These are phyloP conservation scores for Candida cerambycidarum DNA, from an alignment of 805 yeast genomes.

Conservation along the genomic window DNA sequence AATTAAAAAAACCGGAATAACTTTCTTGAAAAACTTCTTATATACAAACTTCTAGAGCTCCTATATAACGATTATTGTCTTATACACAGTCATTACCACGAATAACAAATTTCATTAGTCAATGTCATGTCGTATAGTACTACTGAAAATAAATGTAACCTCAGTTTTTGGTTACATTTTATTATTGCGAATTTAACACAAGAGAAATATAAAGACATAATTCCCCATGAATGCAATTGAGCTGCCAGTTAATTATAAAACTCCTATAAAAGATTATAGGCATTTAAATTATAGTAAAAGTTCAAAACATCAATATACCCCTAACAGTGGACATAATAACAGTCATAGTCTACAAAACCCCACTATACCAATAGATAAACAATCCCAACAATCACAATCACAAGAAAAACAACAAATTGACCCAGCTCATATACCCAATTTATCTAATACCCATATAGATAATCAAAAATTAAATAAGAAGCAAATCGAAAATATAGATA, in stretches of 20 bases:
- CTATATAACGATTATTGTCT: neutral
- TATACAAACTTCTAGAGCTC: neutral
- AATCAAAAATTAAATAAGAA: neutral
- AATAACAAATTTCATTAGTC: neutral
- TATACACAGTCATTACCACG: neutral
- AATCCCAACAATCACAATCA: constrained; percentile 1
- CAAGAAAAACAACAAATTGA: constrained; percentile 6
- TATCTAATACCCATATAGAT: neutral
- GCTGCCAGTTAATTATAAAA: constrained; percentile 3
- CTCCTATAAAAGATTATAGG: constrained; percentile 5
- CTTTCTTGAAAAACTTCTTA: neutral
- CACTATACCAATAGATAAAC: neutral
- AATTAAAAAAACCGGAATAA: neutral
- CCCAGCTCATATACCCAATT: constrained; percentile 2
- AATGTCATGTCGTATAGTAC: constrained; percentile 1
- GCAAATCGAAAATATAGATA: constrained; percentile 1
- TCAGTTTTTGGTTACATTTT: constrained; percentile 5
- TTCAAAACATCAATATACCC: constrained; percentile 1
- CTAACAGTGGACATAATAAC: neutral
- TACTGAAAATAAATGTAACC: constrained; percentile 3
- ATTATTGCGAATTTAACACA: constrained; percentile 3
- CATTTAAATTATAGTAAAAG: neutral
- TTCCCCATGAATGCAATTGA: constrained; percentile 8
- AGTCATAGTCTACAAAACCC: neutral
- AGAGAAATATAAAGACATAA: constrained; percentile 5